phyloP scores from a whole-genome alignment of 1,284 basidiomycete species.

The Tetrapyrgos nigripes region DNA sequence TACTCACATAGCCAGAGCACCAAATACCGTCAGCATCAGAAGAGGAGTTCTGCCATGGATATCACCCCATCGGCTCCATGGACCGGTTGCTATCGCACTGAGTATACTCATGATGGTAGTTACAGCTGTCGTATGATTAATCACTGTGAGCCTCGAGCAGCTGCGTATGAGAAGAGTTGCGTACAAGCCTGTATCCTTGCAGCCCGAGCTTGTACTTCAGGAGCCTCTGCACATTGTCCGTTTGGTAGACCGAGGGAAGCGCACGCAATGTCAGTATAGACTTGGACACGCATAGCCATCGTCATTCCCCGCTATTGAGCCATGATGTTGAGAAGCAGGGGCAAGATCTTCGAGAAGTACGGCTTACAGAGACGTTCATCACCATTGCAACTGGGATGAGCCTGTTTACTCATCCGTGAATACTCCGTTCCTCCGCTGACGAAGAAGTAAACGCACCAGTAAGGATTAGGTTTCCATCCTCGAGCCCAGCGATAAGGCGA shows the following conservation, averaged over 20 bases:
- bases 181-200: constrained; percentile 52
- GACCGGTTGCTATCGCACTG: constrained; percentile 54
- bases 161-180: constrained; percentile 13
- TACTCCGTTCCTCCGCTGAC: background rate
- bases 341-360: background rate
- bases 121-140: constrained; percentile 38
- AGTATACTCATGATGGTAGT: constrained; percentile 54
- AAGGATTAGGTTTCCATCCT: constrained; percentile 26
- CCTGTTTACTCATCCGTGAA: constrained; percentile 29
- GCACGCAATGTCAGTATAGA: constrained; percentile 51
- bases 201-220: constrained; percentile 47
- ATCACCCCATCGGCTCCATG: constrained; percentile 55
- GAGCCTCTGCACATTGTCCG: constrained; percentile 18
- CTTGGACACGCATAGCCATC: constrained; percentile 51
- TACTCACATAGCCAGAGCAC: constrained; percentile 51
- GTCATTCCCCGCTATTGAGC: constrained; percentile 50
- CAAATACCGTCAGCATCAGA: constrained; percentile 46
- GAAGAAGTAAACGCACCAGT: constrained; percentile 35
- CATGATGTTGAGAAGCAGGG: background rate
- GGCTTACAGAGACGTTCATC: constrained; percentile 47
- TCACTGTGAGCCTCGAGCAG: background rate
- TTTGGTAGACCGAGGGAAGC: constrained; percentile 26
- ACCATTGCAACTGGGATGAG: constrained; percentile 49
- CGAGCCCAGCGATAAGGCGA: background rate
- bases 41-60: constrained; percentile 52